A percentile compares a stretch with the other conserved stretches of the same genome.
Conservation (phyloP, 176 grass and related monocot species). For the Triticum urartu region DNA sequence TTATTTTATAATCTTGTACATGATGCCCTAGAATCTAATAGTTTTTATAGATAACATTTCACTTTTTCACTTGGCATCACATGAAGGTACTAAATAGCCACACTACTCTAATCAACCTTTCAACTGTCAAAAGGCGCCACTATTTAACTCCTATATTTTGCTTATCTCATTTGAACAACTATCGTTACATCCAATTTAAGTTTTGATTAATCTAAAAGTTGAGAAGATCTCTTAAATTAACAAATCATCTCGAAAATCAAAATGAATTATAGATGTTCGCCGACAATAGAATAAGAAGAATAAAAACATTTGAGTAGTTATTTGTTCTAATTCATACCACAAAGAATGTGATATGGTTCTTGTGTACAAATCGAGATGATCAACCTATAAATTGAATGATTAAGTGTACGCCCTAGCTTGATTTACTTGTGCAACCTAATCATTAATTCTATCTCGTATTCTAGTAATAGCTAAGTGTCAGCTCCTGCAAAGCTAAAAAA, state of each 20-base stretch:
- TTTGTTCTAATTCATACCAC: background rate
- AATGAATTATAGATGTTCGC: background rate
- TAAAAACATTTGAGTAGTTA: no score
- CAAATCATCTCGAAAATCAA: conserved; percentile 4
- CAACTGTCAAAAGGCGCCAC: background rate
- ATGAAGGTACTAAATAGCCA: no score
- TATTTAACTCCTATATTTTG: no score
- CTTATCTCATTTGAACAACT: background rate
- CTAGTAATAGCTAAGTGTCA: background rate
- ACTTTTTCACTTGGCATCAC: no score
- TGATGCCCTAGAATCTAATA: background rate
- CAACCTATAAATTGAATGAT: conserved; percentile 1
- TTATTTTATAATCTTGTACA: background rate
- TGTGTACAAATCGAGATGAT: background rate
- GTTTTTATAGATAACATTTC: background rate
- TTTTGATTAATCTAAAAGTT: background rate
- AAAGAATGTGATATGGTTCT: conserved; percentile 4
- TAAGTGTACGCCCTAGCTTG: background rate
- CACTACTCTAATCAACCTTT: background rate
- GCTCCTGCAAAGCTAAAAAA: background rate
- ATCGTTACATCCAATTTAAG: no score
- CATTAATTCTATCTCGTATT: background rate
- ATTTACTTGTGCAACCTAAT: conserved; percentile 13
- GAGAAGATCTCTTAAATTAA: background rate
- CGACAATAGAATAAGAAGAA: no score